phyloP scores from a whole-genome alignment of 257 asterid genomes.

The Cinchona pubescens region DNA sequence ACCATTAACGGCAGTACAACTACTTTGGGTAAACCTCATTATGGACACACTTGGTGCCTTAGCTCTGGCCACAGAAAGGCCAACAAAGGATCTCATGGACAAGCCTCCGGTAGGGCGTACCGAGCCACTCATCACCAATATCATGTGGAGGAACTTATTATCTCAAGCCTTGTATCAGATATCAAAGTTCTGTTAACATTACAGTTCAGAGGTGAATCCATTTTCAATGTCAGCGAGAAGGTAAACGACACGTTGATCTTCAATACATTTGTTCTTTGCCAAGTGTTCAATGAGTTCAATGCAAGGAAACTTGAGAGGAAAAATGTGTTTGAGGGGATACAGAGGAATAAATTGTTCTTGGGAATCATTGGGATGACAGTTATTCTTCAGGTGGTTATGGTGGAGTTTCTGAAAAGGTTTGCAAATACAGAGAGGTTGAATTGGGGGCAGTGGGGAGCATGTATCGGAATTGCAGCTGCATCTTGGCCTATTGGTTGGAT shows the following conservation, averaged over 20 bases:
- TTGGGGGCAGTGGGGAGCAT: conserved; percentile 33
- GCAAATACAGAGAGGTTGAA: conserved; percentile 32
- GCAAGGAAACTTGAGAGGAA: conserved; percentile 50
- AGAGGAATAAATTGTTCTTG: conserved; percentile 28
- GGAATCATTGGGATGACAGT: conserved; percentile 26
- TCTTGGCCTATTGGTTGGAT: conserved; percentile 35
- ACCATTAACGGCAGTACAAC: conserved; percentile 65
- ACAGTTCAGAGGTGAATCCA: conserved; percentile 33
- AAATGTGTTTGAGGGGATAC: conserved; percentile 40
- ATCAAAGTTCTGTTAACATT: conserved; percentile 24
- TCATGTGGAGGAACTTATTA: conserved; percentile 45
- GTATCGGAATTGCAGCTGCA: conserved; percentile 27
- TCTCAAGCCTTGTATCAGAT: conserved; percentile 42
- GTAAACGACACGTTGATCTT: conserved; percentile 47
- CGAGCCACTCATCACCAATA: conserved; percentile 39
- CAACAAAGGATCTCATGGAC: conserved; percentile 40
- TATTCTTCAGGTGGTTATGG: conserved; percentile 31
- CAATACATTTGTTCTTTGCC: conserved; percentile 53
- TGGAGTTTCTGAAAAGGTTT: conserved; percentile 27
- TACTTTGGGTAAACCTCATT: conserved; percentile 46
- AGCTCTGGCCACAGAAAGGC: conserved; percentile 52
- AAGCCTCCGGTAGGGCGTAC: conserved; percentile 43
- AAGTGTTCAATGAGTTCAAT: conserved; percentile 54
- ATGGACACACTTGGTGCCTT: conserved; percentile 51
- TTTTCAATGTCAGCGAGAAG: conserved; percentile 24